These are phyloP conservation scores for Epithele typhae DNA, from an alignment of 768 basidiomycete genomes.

Conservation along the genomic window DNA sequence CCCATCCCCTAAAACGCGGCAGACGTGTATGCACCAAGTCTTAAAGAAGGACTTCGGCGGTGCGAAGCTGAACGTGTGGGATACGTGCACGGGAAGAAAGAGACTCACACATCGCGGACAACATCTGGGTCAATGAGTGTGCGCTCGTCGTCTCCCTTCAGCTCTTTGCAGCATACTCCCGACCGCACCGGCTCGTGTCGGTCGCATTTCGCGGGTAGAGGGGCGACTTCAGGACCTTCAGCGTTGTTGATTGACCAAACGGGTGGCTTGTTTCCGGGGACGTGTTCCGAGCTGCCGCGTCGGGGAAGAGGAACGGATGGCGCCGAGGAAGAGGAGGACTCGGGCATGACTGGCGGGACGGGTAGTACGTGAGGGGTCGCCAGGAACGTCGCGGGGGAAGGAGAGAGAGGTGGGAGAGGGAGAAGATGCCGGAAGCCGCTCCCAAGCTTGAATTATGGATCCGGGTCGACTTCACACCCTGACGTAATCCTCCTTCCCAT, in stretches of 20 bases:
- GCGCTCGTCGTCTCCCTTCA: conserved; percentile 75
- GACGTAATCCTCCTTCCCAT: too few relatives aligned
- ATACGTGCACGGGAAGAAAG: too few relatives aligned
- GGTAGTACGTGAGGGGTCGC: too few relatives aligned
- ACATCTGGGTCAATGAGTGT: conserved; percentile 83
- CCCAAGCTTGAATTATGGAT: too few relatives aligned
- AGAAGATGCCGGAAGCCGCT: too few relatives aligned
- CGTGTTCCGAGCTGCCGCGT: conserved; percentile 10
- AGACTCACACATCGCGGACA: conserved; percentile 76
- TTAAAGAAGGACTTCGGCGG: too few relatives aligned
- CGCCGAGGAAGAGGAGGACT: conserved; percentile 3
- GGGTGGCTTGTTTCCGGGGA: conserved; percentile 38
- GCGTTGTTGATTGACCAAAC: conserved; percentile 62
- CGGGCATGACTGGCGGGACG: conserved; percentile 16
- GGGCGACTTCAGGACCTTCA: conserved; percentile 32
- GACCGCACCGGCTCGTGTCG: conserved; percentile 43
- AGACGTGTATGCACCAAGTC: too few relatives aligned
- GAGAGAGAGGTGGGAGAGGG: too few relatives aligned
- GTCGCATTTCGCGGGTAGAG: conserved; percentile 56
- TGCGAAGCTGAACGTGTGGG: too few relatives aligned
- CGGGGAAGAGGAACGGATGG: conserved; percentile 18
- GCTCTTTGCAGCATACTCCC: conserved; percentile 85
- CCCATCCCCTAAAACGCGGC: too few relatives aligned
- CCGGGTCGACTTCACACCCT: too few relatives aligned
- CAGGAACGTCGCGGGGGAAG: too few relatives aligned